phyloP scores from a whole-genome alignment of 2,329 filamentous ascomycete species.

The Xylariaceae sp. region DNA sequence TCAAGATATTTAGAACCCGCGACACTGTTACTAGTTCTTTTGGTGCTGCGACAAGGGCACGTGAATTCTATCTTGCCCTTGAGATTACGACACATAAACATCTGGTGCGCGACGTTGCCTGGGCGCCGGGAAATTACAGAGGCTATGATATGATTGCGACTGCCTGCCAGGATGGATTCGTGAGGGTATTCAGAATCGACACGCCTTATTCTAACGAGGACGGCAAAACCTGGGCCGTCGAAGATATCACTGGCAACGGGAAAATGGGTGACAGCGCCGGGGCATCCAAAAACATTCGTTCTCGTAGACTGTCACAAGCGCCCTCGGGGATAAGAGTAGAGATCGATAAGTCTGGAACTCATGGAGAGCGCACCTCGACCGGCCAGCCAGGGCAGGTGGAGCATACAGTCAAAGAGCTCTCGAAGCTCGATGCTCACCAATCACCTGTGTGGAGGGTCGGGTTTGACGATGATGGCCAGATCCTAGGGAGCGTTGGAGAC shows the following conservation, averaged over 20 bases:
- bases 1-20: constrained; percentile 81
- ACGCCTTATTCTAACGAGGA: constrained; percentile 59
- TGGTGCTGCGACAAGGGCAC: constrained; percentile 63
- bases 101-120: constrained; percentile 86
- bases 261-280: constrained; percentile 26
- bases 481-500: constrained; percentile 78
- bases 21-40: constrained; percentile 61
- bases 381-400: constrained; percentile 70
- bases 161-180: constrained; percentile 88
- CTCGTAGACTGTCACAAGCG: constrained; percentile 42
- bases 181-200: constrained; percentile 85
- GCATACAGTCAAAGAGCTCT: constrained; percentile 69
- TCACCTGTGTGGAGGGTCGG: constrained; percentile 78
- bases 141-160: constrained; percentile 92
- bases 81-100: constrained; percentile 76
- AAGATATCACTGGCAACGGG: constrained; percentile 51
- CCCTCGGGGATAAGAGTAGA: constrained; percentile 60
- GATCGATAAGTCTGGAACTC: constrained; percentile 56
- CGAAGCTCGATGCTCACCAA: constrained; percentile 70
- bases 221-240: constrained; percentile 57
- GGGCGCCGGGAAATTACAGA: constrained; percentile 89
- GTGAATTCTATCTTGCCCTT: constrained; percentile 85
- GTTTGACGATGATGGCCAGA: constrained; percentile 74
- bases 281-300: constrained; percentile 14
- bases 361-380: constrained; percentile 58